Percentiles rank a stretch among this genome's conserved stretches.
Conservation (phyloP, 257 asterid genomes). For the Rubia yunnanensis region DNA sequence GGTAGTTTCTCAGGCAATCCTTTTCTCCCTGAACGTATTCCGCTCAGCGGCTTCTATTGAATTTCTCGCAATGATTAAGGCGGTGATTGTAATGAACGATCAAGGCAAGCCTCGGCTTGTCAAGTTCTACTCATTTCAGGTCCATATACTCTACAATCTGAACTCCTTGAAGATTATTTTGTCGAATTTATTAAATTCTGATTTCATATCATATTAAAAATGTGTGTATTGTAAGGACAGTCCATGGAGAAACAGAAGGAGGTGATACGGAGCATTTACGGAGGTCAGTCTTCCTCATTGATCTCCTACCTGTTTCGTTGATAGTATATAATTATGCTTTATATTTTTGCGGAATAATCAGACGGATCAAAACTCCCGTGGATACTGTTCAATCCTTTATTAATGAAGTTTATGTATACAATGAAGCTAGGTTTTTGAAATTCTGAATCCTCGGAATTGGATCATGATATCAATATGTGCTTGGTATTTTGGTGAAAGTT, state of each 20-base stretch:
- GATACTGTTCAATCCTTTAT: not conserved
- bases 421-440: not conserved
- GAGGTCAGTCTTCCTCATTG: constrained; percentile 28
- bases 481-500: not conserved
- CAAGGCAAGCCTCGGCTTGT: constrained; percentile 93
- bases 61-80: constrained; percentile 57
- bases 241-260: constrained; percentile 95
- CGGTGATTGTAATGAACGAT: constrained; percentile 83
- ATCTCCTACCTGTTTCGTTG: not conserved
- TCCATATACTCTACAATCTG: constrained; percentile 9
- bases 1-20: not conserved
- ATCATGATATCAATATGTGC: not conserved
- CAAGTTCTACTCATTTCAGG: constrained; percentile 81
- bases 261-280: constrained; percentile 65
- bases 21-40: not conserved
- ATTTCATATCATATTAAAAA: constrained; percentile 12
- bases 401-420: not conserved
- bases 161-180: too few relatives aligned
- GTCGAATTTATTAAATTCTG: not conserved
- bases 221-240: constrained; percentile 27
- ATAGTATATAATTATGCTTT: not conserved
- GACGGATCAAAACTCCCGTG: not conserved
- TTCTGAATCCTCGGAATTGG: not conserved
- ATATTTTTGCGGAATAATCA: not conserved
- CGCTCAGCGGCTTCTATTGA: not conserved